Conservation (phyloP, 495 filamentous ascomycete species). For the Trypethelium eluteriae region DNA sequence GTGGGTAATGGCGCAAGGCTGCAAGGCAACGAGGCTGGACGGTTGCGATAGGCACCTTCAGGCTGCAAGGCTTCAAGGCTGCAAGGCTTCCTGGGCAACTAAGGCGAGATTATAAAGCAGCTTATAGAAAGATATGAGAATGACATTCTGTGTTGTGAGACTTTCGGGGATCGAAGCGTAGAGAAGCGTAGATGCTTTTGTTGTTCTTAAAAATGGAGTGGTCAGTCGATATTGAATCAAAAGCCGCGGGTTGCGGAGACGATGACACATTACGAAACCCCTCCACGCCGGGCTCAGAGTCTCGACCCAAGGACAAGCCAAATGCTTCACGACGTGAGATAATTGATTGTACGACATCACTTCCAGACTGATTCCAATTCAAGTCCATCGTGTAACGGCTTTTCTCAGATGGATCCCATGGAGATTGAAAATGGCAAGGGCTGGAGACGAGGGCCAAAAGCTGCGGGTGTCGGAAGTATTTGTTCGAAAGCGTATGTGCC, state of each 20-base stretch:
- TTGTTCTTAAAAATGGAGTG: conserved; percentile 8
- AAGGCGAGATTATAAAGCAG: background rate
- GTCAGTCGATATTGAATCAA: conserved; percentile 11
- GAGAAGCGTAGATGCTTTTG: background rate
- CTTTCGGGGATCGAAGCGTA: background rate
- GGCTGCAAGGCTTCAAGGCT: conserved; percentile 9
- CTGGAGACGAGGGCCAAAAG: background rate
- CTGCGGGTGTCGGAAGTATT: background rate
- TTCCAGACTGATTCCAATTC: background rate
- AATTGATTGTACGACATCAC: background rate
- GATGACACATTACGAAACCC: conserved; percentile 6
- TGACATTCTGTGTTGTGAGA: background rate
- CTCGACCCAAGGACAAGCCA: conserved; percentile 4
- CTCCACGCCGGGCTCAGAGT: conserved; percentile 6
- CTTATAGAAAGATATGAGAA: conserved; percentile 2
- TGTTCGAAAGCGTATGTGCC: conserved; percentile 5
- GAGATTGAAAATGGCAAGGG: conserved; percentile 4
- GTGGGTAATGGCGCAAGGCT: conserved; percentile 7
- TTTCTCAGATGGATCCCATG: background rate
- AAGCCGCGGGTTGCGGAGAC: conserved; percentile 4
- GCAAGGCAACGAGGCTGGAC: conserved; percentile 7
- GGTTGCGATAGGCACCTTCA: conserved; percentile 3
- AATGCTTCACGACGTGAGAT: background rate
- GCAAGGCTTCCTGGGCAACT: conserved; percentile 2
- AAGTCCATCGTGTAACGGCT: background rate